Evolutionary conservation across 2,329 filamentous ascomycete genomes (phyloP), one percentile per base, ranked within the genome.

Genomic region (Penicillium oxalicum): DNA sequence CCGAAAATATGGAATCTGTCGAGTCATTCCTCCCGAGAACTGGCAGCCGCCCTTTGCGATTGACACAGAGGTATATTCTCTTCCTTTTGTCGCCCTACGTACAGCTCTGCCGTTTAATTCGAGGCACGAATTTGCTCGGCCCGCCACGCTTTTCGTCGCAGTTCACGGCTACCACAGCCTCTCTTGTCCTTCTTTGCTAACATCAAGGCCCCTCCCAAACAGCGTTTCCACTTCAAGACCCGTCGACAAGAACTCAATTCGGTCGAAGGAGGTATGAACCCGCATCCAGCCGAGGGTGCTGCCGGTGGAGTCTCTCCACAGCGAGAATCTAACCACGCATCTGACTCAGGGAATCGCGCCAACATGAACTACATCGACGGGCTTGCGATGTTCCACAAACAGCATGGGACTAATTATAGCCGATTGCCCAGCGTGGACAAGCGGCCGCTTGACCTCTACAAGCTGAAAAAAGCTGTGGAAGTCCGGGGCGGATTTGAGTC

Each of bases 1-100:
- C 25, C 81, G 79, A 57, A 83, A 91, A 61, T 97, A 87, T 70
- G 93, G 93, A 44, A 87, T 98, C 46, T 91, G 90, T 78, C 95
- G 96, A 71, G 88, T 98, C 53, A 87, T 98, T 48, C 93, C 93
- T 4, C 93, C 93, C 0, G 88, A 93, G 54, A 83, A 79, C 32
- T 98, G 93, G 93, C 91, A 94, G 62, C 93, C 93, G 6, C 79
- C 89, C 12, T 97, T 98, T 68, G 91, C 91, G 38, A 94, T 98
- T 63, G 90, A 98, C 66, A 97, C 91, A 24, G 90, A 96, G 83
- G 91, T 96, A 77, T 67, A 80, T 44, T 35, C 33, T 43, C 36
- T 45, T 34, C 41, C 13, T 18, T 18, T n/a, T 24, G 42, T n/a
- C 29, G 28, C 41, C 11, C 27, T 33, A 9, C n/a, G 9, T 28